Evolutionary conservation across 2,329 filamentous ascomycete genomes (phyloP), one percentile per base, ranked within the genome.

Genomic region (Cryoendolithus antarcticus): DNA sequence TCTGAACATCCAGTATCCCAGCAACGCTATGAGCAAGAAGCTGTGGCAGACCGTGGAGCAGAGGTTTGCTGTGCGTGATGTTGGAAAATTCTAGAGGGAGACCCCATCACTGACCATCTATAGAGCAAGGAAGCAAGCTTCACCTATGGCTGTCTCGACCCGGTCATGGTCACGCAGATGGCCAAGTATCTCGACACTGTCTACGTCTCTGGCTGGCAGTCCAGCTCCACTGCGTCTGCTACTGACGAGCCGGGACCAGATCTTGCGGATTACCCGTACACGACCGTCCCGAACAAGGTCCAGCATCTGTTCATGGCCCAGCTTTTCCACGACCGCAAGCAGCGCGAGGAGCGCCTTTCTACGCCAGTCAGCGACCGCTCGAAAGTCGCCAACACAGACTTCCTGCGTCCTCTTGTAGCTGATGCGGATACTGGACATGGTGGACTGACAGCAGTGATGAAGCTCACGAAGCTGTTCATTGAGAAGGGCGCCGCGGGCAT

Each of bases 161-260:
- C 91, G 8, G 94, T 93, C 41, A 95, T 95, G 84, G 75, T 98
- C 60, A 96, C 91, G 21, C 91, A 98, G 64, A 98, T 98, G 91
- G 89, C 89, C 54, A 94, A 96, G 66, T 96, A 93, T 63, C 74
- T 98, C 46, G 91, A 98, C 60, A 98, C 91, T 28, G 85, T 98
- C 60, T 98, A 98, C 62, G 91, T 98, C 46, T 96, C 91, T 39
- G 91, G 91, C 48, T 98, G 91, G 91, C 91, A 98, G 66, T 94
- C 85, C 49, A 96, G 89, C 2, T 95, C 88, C 15, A 98, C 91
- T 6, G 91, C 91, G 36, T 95, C 89, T 2, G 76, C 86, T 2
- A 89, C 88, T 5, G 86, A 98, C 55, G 91, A 98, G 69, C 91
- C 91, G 19, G 91, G 89, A 30, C 91, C 91, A 35, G 91, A 98